Percentiles rank a stretch among this genome's conserved stretches.
Conservation (phyloP, 2,329 filamentous ascomycete species). For the Sporothrix curviconia region DNA sequence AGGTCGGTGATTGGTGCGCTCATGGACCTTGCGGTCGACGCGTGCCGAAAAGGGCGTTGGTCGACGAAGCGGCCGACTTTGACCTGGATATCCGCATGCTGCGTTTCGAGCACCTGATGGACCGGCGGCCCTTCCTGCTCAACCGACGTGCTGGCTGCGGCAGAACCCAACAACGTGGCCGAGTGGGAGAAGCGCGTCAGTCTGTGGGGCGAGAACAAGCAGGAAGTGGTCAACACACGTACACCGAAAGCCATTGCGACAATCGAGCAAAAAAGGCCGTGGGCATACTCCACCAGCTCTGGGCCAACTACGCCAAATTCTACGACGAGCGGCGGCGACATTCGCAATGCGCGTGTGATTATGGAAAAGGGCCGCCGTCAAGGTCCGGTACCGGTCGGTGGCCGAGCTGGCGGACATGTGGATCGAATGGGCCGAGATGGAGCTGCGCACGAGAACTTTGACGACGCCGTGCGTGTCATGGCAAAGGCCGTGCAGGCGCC, state of each 20-base stretch:
- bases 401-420: constrained; percentile 94
- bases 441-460: constrained; percentile 91
- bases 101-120: constrained; percentile 97
- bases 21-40: constrained; percentile 77
- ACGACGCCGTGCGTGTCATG: constrained; percentile 92
- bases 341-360: constrained; percentile 80
- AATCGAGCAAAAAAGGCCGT: constrained; percentile 87
- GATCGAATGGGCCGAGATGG: constrained; percentile 99
- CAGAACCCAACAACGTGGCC: constrained; percentile 91
- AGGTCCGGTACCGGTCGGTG: constrained; percentile 97
- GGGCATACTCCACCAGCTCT: constrained; percentile 88
- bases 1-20: constrained; percentile 86
- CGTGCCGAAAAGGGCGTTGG: constrained; percentile 71
- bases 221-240: constrained; percentile 88
- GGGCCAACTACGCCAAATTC: constrained; percentile 95
- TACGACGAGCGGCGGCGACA: constrained; percentile 83
- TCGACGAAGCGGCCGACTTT: constrained; percentile 80
- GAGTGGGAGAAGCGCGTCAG: constrained; percentile 98
- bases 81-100: constrained; percentile 96
- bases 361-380: constrained; percentile 97
- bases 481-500: constrained; percentile 95
- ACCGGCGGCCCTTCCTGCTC: constrained; percentile 86
- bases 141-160: constrained; percentile 90
- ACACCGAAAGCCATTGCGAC: constrained; percentile 89
- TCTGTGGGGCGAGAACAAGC: constrained; percentile 88